Evolutionary conservation across 768 basidiomycete species (phyloP).

Genomic region (Termitomyces sp.): DNA sequence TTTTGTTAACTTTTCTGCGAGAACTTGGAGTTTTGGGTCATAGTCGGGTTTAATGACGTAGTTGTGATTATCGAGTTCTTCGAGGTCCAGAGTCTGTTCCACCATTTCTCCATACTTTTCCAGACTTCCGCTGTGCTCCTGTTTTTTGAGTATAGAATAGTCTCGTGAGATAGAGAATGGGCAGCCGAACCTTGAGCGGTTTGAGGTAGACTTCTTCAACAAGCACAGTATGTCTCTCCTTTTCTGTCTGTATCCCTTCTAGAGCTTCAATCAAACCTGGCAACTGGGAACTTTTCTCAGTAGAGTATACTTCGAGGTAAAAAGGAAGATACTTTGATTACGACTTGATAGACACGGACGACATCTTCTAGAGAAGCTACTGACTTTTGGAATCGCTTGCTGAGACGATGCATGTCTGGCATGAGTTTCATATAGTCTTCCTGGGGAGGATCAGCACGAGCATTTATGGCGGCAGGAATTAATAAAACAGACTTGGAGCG

Average conservation of each 20-base stretch:
- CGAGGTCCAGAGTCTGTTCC: constrained; percentile 90
- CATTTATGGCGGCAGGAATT: neutral
- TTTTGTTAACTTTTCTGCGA: constrained; percentile 63
- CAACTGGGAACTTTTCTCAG: constrained; percentile 38
- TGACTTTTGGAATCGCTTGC: constrained; percentile 85
- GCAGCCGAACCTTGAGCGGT: constrained; percentile 45
- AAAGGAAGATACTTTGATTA: constrained; percentile 55
- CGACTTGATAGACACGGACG: constrained; percentile 92
- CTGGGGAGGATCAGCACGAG: constrained; percentile 30
- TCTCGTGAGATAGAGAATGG: neutral
- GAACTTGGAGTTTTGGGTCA: constrained; percentile 64
- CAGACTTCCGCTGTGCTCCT: constrained; percentile 63
- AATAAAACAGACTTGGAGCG: constrained; percentile 56
- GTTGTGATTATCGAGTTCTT: constrained; percentile 78
- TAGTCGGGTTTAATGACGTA: constrained; percentile 93
- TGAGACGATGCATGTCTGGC: constrained; percentile 91
- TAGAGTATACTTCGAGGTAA: neutral
- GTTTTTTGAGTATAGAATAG: neutral
- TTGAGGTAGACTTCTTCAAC: constrained; percentile 65
- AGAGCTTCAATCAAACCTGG: constrained; percentile 69
- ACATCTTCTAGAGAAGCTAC: constrained; percentile 90
- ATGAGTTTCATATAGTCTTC: constrained; percentile 85
- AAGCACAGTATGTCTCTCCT: constrained; percentile 42
- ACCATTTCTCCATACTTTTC: constrained; percentile 90
- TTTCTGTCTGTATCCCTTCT: constrained; percentile 39